Base-by-base conservation (phyloP, 2,329 filamentous ascomycete species). In the Tolypocladium tropicale region DNA sequence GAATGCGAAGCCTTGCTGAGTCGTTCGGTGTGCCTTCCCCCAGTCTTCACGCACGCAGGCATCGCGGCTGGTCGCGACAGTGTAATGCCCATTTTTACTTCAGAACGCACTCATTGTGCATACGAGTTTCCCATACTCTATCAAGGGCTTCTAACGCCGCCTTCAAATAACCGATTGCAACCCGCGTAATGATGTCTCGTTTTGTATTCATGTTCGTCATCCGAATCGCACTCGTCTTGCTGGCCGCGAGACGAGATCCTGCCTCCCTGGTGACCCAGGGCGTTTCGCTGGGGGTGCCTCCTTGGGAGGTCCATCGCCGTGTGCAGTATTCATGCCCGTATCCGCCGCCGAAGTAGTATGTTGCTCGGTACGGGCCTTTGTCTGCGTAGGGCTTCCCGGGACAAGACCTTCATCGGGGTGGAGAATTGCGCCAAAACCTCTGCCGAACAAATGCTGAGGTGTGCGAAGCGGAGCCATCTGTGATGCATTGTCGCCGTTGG, bases 381-480 rank as follows among this genome's bases (percentile, higher is more conserved):
- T 39, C 25, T 49, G 37, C 12, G 37, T 46, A 12, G 41, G 57
- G 32, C 50, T 51, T 30, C 69, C 67, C 6, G 68, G 56, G 32
- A 77, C 60, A 39, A 80, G 63, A 14, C 72, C 78, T 25, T 80
- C 76, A 48, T 81, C 76, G 0, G 77, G 74, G 48, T 78, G 67
- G 16, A 70, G 55, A 5, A 59, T 56, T 28, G 58, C 63, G 7
- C 77, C 78, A 56, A 79, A 78, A 3, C 74, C 78, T 57, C 74
- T 69, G 0, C 78, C 76, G 56, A 84, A 84, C 4, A 84, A 65
- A 18, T 69, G 72, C 61, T 79, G 78, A 4, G 78, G 76, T 6
- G 63, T 64, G 41, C 64, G 58, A 18, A 84, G 65, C 32, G 68
- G 63, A 2, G 76, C 71, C 70, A 82, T 81, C 64, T 84, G 78